A percentile compares a stretch with the other conserved stretches of the same genome.
Conservation (phyloP, 805 yeast genomes). For the Blastobotrys mokoenaii region DNA sequence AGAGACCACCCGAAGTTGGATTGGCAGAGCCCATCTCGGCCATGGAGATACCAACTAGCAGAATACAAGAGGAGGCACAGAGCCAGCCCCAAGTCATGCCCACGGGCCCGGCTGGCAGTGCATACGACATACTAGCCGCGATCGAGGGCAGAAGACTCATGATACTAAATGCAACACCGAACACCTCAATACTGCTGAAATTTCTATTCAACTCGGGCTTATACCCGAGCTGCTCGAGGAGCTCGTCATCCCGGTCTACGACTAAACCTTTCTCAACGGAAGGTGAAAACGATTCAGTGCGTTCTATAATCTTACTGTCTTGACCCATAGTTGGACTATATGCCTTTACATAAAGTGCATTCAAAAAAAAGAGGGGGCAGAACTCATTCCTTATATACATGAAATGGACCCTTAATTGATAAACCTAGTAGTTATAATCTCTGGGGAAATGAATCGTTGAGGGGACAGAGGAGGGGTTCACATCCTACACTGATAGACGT, state of each 20-base stretch:
- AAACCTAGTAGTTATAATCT: no score
- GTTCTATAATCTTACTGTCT: no score
- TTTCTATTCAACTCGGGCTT: conserved; percentile 58
- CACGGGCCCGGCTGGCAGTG: conserved; percentile 55
- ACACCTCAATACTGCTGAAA: conserved; percentile 54
- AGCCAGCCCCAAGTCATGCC: conserved; percentile 72
- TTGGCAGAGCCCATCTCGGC: conserved; percentile 59
- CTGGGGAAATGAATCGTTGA: no score
- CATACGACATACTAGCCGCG: conserved; percentile 45
- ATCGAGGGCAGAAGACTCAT: conserved; percentile 60
- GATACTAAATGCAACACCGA: conserved; percentile 64
- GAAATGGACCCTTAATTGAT: no score
- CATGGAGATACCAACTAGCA: conserved; percentile 58
- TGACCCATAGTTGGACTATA: no score
- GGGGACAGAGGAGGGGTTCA: no score
- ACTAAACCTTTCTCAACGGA: neutral
- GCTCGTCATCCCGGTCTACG: conserved; percentile 18
- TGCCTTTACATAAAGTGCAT: no score
- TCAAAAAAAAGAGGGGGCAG: no score
- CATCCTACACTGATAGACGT: no score
- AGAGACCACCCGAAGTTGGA: conserved; percentile 72
- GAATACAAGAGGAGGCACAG: conserved; percentile 46
- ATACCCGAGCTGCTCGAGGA: conserved; percentile 50
- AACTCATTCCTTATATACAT: no score
- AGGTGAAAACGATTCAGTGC: no score